Percentiles rank a stretch among this genome's conserved stretches.
These are phyloP conservation scores for Apiotrichum gracile DNA, from an alignment of 1,284 basidiomycete species.

Conservation along the genomic window DNA sequence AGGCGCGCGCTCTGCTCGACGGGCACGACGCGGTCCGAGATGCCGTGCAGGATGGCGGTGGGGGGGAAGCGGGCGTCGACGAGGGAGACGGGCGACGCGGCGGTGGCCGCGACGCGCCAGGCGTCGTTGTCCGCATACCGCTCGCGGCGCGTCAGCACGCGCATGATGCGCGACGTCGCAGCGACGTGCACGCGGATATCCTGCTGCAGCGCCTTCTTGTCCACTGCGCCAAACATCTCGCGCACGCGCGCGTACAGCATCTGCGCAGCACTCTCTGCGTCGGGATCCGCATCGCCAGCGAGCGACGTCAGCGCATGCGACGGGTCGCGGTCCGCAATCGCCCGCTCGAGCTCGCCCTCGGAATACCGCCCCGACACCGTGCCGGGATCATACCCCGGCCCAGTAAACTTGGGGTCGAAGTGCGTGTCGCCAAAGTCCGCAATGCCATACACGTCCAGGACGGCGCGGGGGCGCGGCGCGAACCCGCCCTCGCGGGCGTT, in stretches of 20 bases:
- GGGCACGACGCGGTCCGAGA: slow-evolving; percentile 17
- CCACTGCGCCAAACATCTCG: background rate
- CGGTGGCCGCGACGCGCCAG: background rate
- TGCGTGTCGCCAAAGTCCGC: slow-evolving; percentile 21
- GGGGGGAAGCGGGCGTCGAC: slow-evolving; percentile 19
- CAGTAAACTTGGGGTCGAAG: slow-evolving; percentile 5
- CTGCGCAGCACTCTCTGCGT: background rate
- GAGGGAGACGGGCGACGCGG: background rate
- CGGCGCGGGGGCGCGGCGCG: slow-evolving; percentile 19
- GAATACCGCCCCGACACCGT: slow-evolving; percentile 4
- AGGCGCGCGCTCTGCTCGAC: slow-evolving; percentile 18
- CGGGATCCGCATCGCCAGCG: background rate
- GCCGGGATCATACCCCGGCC: slow-evolving; percentile 1
- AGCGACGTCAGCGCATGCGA: slow-evolving; percentile 3
- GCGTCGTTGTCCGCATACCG: background rate
- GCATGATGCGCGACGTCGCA: slow-evolving; percentile 1
- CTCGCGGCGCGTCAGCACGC: background rate
- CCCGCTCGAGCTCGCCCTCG: slow-evolving; percentile 20
- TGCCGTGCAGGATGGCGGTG: slow-evolving; percentile 26
- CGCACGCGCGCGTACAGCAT: background rate
- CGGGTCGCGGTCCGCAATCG: slow-evolving; percentile 6
- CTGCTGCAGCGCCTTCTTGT: background rate
- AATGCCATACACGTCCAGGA: slow-evolving; percentile 25
- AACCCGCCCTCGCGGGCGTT: slow-evolving; percentile 7
- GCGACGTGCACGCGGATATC: slow-evolving; percentile 7